These are phyloP conservation scores for Polychytrium aggregatum DNA, from an alignment of 192 early-diverging fungal species.

Conservation along the genomic window DNA sequence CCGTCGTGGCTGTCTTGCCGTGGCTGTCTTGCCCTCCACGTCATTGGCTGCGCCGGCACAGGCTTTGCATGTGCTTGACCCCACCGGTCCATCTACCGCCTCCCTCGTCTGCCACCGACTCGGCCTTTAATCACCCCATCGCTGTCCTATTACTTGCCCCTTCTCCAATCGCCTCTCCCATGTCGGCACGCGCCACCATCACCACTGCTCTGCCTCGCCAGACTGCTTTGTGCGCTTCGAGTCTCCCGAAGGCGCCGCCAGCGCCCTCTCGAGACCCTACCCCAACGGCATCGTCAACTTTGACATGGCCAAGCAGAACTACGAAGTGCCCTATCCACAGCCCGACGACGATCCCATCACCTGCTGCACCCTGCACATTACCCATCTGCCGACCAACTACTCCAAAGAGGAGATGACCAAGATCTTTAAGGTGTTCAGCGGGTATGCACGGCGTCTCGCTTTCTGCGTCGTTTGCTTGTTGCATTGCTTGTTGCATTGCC, in stretches of 20 bases:
- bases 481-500: neutral
- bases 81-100: too few species aligned
- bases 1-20: too few species aligned
- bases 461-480: neutral
- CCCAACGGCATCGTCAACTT: conserved; percentile 15
- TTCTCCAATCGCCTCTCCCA: too few species aligned
- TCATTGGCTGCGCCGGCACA: too few species aligned
- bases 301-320: conserved; percentile 16
- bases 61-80: too few species aligned
- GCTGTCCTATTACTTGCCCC: too few species aligned
- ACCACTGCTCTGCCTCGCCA: too few species aligned
- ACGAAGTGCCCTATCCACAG: conserved; percentile 20
- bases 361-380: conserved; percentile 15
- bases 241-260: neutral
- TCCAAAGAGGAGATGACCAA: conserved; percentile 20
- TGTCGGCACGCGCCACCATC: too few species aligned
- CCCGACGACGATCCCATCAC: conserved; percentile 14
- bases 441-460: conserved; percentile 4
- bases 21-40: too few species aligned
- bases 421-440: conserved; percentile 13
- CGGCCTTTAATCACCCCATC: too few species aligned
- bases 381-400: conserved; percentile 23
- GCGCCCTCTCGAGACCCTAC: conserved; percentile 4
- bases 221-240: conserved; percentile 22
- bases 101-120: too few species aligned